Evolutionary conservation across 805 yeast species (phyloP), one percentile per base, ranked within the genome.

Genomic region (Pichia californica): DNA sequence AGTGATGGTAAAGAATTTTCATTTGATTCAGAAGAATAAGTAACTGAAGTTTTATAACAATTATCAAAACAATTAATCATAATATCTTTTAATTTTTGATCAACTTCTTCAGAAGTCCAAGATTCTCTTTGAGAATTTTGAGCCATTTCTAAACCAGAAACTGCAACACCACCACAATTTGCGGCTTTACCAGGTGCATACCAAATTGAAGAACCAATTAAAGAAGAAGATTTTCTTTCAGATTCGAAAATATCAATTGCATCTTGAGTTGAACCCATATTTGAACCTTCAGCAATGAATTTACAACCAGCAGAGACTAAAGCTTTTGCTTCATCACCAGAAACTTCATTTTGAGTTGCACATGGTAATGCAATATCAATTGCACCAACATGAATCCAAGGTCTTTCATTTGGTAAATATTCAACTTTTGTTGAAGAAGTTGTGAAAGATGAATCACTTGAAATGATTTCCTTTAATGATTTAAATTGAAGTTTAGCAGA

Each of bases 151-250:
- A 91, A 78, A 64, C 97, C 98, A 47, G 96, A 88, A 46, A 89
- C 97, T 47, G 96, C 95, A 58, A 91, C 99, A 81, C 99, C 99
- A 74, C 98, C 99, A 74, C 94, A 84, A 81, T 91, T 91, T 62
- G 97, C 91, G 57, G 97, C 97, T 80, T 91, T 91, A 72, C 97
- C 98, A 66, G 97, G 97, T 61, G 95, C 98, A 73, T 89, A 91
- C 99, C 99, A 91, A 70, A 88, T 86, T 50, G 79, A 72, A 46
- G 72, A 54, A 47, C 70, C 61, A 37, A 68, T 59, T 34, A 65
- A 36, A 16, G 63, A 30, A 40, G 70, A 62, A 55, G 67, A 62
- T 52, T 68, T 53, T 74, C 91, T 80, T 67, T 76, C 79, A 59
- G 83, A 86, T 79, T 91, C 99, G 59, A 89, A 91, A 50, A 86